Conservation (phyloP, 768 basidiomycete species). For the Pisolithus microcarpus region DNA sequence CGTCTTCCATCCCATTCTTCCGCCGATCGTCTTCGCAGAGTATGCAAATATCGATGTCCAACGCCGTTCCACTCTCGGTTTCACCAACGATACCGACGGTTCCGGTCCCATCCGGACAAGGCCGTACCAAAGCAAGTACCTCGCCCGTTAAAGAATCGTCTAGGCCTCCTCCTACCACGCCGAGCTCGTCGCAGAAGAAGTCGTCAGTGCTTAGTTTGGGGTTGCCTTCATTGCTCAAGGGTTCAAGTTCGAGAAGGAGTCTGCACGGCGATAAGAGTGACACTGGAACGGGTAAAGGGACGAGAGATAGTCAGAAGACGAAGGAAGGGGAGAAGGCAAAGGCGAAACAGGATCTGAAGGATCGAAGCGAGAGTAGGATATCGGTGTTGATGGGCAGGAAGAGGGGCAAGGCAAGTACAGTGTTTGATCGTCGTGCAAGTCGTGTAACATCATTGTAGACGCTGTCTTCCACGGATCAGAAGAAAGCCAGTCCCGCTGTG, state of each 20-base stretch:
- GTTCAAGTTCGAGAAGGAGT: slow-evolving; percentile 73
- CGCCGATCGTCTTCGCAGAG: slow-evolving; percentile 86
- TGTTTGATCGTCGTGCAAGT: slow-evolving; percentile 7
- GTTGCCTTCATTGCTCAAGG: slow-evolving; percentile 72
- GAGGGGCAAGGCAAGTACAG: slow-evolving; percentile 72
- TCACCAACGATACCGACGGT: slow-evolving; percentile 50
- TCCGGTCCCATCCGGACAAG: slow-evolving; percentile 33
- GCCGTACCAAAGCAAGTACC: slow-evolving; percentile 34
- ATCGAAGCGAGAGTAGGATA: slow-evolving; percentile 84
- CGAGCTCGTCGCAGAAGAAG: slow-evolving; percentile 65
- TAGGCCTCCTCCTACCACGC: slow-evolving; percentile 46
- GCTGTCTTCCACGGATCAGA: slow-evolving; percentile 73
- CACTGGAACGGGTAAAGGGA: slow-evolving; percentile 34
- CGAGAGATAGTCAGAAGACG: slow-evolving; percentile 45
- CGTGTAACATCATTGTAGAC: slow-evolving; percentile 43
- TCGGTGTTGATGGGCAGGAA: slow-evolving; percentile 83
- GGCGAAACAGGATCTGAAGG: slow-evolving; percentile 72
- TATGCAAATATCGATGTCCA: slow-evolving; percentile 57
- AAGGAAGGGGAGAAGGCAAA: slow-evolving; percentile 41
- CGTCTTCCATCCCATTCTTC: slow-evolving; percentile 92
- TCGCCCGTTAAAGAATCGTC: slow-evolving; percentile 51
- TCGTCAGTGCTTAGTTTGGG: slow-evolving; percentile 77
- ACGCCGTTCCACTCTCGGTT: slow-evolving; percentile 32
- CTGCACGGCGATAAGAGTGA: slow-evolving; percentile 54
- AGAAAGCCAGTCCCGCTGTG: slow-evolving; percentile 62